Evolutionary conservation across 768 basidiomycete genomes (phyloP), one percentile per base, ranked within the genome.

Genomic region (Rhodosporidiobolus sp.): DNA sequence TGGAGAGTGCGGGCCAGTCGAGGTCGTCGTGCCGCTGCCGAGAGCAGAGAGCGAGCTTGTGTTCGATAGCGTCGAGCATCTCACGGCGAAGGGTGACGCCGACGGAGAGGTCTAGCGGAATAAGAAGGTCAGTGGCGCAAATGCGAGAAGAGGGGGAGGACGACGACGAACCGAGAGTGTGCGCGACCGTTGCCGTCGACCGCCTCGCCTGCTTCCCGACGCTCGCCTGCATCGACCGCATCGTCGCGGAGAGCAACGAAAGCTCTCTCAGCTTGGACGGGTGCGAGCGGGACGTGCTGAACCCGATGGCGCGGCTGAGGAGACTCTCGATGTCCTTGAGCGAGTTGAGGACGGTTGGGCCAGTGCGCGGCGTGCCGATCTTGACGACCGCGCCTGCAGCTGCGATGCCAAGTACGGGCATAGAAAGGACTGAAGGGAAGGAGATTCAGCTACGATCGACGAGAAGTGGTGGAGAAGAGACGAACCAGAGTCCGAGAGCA

Each of bases 401-500:
- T 88, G 87, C 91, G 88, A 0, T 92, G 91, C 67, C 93, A 84
- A 6, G 91, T 87, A 71, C 95, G 89, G 32, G 90, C 90, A 96
- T 73, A 22, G 66, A 46, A 28, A 68, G 58, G 10, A 78, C 69
- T 77, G 61, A 20, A 11, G 9, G 17, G 10, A 34, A 8, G 0
- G 26, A 26, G n/a, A 32, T 32, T n/a, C 2, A 4, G 24, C 28
- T 4, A 28, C 57, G 58, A 22, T 35, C 30, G 20, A 14, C 26
- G 30, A 48, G 22, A 22, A n/a, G n/a, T n/a, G n/a, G n/a, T n/a
- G n/a, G 69, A 48, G 35, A 24, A 38, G 55, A 34, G 28, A 82
- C 91, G 48, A 77, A 95, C 94, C 88, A 1, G 95, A 95, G 79
- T 98, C 95, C 0, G 89, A 86, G 32, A 97, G 82, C 26, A 94